Base-by-base conservation (phyloP, 176 grass and related monocot species). In the sorghum (Sorghum bicolor) region DNA sequence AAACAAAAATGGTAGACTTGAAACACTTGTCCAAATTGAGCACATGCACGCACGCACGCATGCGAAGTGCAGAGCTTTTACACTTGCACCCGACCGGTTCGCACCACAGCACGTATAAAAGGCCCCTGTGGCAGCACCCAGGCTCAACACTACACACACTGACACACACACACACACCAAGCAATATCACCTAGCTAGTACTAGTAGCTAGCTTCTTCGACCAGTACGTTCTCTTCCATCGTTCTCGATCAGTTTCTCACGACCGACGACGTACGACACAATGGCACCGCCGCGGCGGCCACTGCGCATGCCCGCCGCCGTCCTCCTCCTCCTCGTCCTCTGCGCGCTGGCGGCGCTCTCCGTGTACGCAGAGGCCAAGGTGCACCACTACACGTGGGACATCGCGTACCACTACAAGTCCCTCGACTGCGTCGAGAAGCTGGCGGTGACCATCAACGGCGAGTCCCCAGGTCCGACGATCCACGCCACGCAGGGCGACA, bases 381-480 rank as follows among this genome's bases (percentile, higher is more conserved):
- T 94, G 24, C 92, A 83, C 76, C 41, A 90, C 85, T 86, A 92
- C 50, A 90, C 77, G 25, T 92, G 94, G 88, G 86, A 94, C 72
- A 87, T 94, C 62, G 84, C 76, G 13, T 94, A 94, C 77, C 72
- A 77, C 14, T 73, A 79, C 40, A 97, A 88, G 75, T 88, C 89
- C 26, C 87, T 68, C 0, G 94, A 97, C 57, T 94, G 94, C 75
- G 75, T 71, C 8, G 19, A 72, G 48, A 97, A 97, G 89, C 89
- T 97, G 1, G 94, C 87, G 6, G 79, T 97, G 41, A 87, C 94
- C 14, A 84, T 97, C 66, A 97, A 94, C 15, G 91, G 94, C 64
- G 60, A 92, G 85, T 77, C 83, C 0, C 89, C 91, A 0, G 94
- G 91, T 0, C 94, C 94, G n/a, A 93, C 87, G 4, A 91, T 93